These are phyloP conservation scores for Codiaeum variegatum DNA, from an alignment of 441 rosid species.

Conservation along the genomic window DNA sequence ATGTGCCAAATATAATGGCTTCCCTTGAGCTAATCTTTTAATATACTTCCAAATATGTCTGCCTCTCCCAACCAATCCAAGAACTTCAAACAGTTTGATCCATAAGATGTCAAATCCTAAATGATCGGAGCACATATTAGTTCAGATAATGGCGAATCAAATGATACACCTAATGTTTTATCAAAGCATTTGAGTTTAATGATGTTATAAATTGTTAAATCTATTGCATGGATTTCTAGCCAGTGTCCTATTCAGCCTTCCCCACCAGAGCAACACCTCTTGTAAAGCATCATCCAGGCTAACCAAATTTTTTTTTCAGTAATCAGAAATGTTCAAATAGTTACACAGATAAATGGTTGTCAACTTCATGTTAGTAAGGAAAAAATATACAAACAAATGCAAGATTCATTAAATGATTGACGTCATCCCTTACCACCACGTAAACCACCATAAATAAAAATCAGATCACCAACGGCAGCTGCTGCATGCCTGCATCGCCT, in stretches of 20 bases:
- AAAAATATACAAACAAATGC: not conserved
- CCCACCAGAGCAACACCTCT: conserved; percentile 9
- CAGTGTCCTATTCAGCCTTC: not conserved
- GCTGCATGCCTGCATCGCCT: conserved; percentile 99
- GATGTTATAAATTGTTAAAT: not conserved
- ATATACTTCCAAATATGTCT: not conserved
- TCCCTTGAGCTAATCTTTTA: not conserved
- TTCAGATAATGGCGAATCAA: conserved; percentile 2
- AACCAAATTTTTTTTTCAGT: conserved; percentile 1
- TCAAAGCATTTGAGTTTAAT: not conserved
- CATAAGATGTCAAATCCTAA: not conserved
- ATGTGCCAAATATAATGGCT: not conserved
- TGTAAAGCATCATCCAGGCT: conserved; percentile 1
- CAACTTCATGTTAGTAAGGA: not conserved
- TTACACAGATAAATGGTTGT: not conserved
- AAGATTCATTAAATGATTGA: not conserved
- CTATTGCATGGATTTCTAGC: not conserved
- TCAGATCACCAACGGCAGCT: conserved; percentile 92
- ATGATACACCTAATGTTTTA: not conserved
- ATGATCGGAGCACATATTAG: not conserved
- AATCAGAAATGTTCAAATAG: not conserved
- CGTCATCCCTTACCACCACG: conserved; percentile 76
- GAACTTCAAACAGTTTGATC: not conserved
- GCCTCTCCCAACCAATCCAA: not conserved
- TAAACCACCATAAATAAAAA: conserved; percentile 95